phyloP scores from a whole-genome alignment of 148 eudicot species.

The Bassia scoparia region DNA sequence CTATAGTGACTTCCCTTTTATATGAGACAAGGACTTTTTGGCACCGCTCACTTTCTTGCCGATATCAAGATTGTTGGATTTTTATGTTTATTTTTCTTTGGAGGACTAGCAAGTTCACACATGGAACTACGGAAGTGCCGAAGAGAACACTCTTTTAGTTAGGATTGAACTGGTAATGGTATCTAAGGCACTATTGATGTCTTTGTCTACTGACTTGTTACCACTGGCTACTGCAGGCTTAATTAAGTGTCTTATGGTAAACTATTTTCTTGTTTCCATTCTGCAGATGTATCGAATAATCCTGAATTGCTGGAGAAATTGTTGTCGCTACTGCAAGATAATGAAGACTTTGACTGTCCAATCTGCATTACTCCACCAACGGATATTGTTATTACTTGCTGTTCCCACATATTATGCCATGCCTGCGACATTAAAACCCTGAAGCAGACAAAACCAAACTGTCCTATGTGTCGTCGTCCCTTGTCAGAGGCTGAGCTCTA shows the following conservation, averaged over 20 bases:
- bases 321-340: conserved; percentile 72
- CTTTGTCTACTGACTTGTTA: neutral
- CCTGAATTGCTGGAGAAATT: conserved; percentile 72
- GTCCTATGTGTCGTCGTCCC: conserved; percentile 88
- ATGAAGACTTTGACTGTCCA: conserved; percentile 92
- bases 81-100: too few relatives aligned
- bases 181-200: neutral
- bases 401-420: conserved; percentile 87
- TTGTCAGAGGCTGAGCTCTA: conserved; percentile 78
- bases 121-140: too few relatives aligned
- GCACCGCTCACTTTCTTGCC: too few relatives aligned
- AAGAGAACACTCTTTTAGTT: neutral
- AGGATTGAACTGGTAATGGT: neutral
- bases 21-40: too few relatives aligned
- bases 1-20: too few relatives aligned
- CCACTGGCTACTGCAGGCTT: neutral
- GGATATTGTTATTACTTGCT: conserved; percentile 62
- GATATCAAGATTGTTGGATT: neutral
- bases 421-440: conserved; percentile 74
- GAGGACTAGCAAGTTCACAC: neutral
- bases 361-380: conserved; percentile 89
- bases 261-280: neutral
- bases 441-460: conserved; percentile 52
- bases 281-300: conserved; percentile 76
- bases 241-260: neutral